phyloP scores from a whole-genome alignment of 441 rosid genomes.

The Croton setiger region DNA sequence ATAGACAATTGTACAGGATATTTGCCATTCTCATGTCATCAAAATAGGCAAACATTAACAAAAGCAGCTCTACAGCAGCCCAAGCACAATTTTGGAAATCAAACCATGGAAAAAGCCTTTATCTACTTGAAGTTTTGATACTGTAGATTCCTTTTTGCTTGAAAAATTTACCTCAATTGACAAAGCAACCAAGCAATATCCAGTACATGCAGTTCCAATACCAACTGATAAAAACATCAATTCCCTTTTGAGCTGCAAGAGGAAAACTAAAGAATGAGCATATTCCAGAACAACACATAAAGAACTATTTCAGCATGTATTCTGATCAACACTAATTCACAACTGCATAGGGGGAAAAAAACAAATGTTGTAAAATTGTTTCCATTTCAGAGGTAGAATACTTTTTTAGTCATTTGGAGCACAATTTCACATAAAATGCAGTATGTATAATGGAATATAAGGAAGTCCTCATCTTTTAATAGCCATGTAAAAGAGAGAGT shows the following conservation, averaged over 20 bases:
- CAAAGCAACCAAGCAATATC: conserved; percentile 69
- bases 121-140: not conserved
- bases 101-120: not conserved
- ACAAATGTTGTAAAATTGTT: not conserved
- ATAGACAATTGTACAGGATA: not conserved
- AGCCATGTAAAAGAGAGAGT: not conserved
- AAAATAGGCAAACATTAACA: not conserved
- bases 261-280: conserved; percentile 19
- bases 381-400: not conserved
- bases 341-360: not conserved
- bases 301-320: not conserved
- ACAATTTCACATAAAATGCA: conserved; percentile 6
- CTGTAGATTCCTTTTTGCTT: conserved; percentile 3
- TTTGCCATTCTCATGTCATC: not conserved
- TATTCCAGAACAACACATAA: conserved; percentile 11
- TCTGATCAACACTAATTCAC: not conserved
- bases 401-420: not conserved
- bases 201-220: conserved; percentile 76
- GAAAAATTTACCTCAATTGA: conserved; percentile 56
- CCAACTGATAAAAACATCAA: conserved; percentile 68
- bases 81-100: not conserved
- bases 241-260: conserved; percentile 71
- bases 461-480: not conserved
- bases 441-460: not conserved
- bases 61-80: not conserved